Conservation (phyloP, 495 filamentous ascomycete genomes). For the Hypoxylon rickii region DNA sequence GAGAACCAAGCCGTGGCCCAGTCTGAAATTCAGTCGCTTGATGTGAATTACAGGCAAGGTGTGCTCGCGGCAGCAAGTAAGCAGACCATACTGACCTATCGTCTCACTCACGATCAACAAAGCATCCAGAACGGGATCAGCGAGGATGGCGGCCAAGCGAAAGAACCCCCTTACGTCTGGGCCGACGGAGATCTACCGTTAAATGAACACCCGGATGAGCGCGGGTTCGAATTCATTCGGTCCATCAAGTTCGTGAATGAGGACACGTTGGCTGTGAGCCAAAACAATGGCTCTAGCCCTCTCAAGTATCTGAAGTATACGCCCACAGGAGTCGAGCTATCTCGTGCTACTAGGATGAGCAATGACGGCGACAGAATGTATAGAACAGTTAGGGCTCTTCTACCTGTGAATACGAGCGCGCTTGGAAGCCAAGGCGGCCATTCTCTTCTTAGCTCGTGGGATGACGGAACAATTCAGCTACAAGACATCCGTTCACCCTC, state of each 20-base stretch:
- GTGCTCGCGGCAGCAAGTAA: slow-evolving; percentile 36
- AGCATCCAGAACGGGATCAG: not conserved
- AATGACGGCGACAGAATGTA: not conserved
- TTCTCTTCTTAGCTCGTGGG: slow-evolving; percentile 52
- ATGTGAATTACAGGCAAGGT: slow-evolving; percentile 34
- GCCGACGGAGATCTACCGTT: slow-evolving; percentile 15
- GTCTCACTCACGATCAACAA: slow-evolving; percentile 12
- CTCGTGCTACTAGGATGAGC: slow-evolving; percentile 22
- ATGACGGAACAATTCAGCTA: slow-evolving; percentile 51
- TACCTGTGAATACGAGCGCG: slow-evolving; percentile 41
- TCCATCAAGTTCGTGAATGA: slow-evolving; percentile 44
- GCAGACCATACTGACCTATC: slow-evolving; percentile 38
- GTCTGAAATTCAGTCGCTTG: slow-evolving; percentile 43
- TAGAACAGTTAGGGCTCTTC: slow-evolving; percentile 41
- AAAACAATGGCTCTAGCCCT: slow-evolving; percentile 41
- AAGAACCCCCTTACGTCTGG: slow-evolving; percentile 1
- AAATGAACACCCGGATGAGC: slow-evolving; percentile 1
- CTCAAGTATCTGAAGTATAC: slow-evolving; percentile 47
- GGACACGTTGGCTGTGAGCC: slow-evolving; percentile 42
- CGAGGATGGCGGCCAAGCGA: not conserved
- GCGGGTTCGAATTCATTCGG: slow-evolving; percentile 32
- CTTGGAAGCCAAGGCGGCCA: slow-evolving; percentile 37
- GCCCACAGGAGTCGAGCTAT: slow-evolving; percentile 41
- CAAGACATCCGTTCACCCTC: slow-evolving; percentile 50
- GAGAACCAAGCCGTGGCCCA: slow-evolving; percentile 10